Evolutionary conservation across 148 eudicot species (phyloP).

Genomic region (Heliamphora exappendiculata): DNA sequence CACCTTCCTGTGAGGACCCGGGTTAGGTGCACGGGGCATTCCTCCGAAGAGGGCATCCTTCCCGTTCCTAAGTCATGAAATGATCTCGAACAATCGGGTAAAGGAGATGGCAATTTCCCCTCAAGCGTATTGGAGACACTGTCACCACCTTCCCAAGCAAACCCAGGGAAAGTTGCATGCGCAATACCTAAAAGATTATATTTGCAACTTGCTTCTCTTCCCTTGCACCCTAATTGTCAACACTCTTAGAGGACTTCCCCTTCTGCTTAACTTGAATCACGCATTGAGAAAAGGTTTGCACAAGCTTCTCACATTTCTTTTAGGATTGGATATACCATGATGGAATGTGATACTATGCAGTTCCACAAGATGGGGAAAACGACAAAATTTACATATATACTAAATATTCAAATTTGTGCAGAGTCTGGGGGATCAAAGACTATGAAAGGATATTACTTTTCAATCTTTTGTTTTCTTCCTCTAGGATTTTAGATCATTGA

Average conservation of each 20-base stretch:
- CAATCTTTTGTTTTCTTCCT: background rate
- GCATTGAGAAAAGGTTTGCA: background rate
- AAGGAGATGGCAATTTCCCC: no score
- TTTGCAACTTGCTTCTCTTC: background rate
- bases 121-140: no score
- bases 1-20: no score
- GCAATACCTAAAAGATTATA: background rate
- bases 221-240: background rate
- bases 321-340: background rate
- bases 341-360: background rate
- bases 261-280: background rate
- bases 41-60: no score
- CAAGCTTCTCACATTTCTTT: background rate
- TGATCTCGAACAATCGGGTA: no score
- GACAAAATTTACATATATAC: background rate
- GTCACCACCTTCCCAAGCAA: no score
- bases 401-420: background rate
- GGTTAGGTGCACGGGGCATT: no score
- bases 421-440: background rate
- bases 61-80: no score
- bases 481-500: background rate
- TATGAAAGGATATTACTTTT: background rate
- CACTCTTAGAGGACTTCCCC: background rate
- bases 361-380: background rate
- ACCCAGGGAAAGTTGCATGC: background rate